Conservation (phyloP, 2,329 filamentous ascomycete species). For the Teratosphaeria destructans region DNA sequence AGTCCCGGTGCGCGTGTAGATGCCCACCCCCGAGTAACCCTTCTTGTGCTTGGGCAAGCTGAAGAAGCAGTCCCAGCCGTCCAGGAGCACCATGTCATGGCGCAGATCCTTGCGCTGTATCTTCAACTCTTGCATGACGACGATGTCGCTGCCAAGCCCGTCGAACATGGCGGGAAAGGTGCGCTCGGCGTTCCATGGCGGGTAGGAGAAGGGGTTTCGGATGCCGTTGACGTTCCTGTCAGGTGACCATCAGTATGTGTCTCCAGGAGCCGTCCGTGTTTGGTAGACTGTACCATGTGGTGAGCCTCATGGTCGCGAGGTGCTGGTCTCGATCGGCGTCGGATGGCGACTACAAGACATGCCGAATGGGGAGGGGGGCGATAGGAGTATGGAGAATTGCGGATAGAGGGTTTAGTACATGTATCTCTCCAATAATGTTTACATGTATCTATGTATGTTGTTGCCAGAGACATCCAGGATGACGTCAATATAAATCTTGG, state of each 20-base stretch:
- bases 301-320: slow-evolving; percentile 26
- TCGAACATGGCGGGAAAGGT: slow-evolving; percentile 72
- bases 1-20: slow-evolving; percentile 80
- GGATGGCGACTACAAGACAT: not conserved
- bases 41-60: slow-evolving; percentile 90
- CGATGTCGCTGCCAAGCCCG: slow-evolving; percentile 80
- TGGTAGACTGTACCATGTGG: slow-evolving; percentile 22
- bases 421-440: too few species aligned
- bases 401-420: too few species aligned
- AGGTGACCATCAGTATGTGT: slow-evolving; percentile 1
- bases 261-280: not conserved
- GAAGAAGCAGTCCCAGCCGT: slow-evolving; percentile 94
- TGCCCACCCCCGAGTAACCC: slow-evolving; percentile 90
- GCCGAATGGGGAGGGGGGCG: not conserved
- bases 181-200: slow-evolving; percentile 39
- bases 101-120: slow-evolving; percentile 85
- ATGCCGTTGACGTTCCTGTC: slow-evolving; percentile 45
- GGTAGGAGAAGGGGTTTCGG: slow-evolving; percentile 44
- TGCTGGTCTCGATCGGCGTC: not conserved
- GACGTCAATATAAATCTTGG: not conserved
- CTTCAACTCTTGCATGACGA: slow-evolving; percentile 92
- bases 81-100: slow-evolving; percentile 92
- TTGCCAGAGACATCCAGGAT: not conserved
- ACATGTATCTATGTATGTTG: not conserved
- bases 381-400: too few species aligned